Evolutionary conservation across 2,329 filamentous ascomycete genomes (phyloP), one percentile per base, ranked within the genome.

Genomic region (Dactylella cylindrospora): DNA sequence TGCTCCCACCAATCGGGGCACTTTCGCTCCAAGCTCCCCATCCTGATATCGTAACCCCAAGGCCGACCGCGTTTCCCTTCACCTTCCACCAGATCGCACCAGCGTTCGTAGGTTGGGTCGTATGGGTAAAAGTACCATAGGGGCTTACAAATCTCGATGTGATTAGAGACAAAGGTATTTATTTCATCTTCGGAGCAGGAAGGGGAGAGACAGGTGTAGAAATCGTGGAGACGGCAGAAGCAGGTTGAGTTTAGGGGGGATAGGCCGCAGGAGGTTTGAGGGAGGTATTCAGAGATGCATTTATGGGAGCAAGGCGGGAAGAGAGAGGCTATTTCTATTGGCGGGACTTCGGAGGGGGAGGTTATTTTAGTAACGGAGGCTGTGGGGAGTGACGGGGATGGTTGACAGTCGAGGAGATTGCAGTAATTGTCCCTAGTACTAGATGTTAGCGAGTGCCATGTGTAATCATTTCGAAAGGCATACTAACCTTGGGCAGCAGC

Each of bases 1-100:
- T 61, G 54, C 13, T 52, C 54, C 54, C 54, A 61, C 54, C 54
- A 61, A 12, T 61, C 10, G 22, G 54, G 54, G 22, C 54, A 61
- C 25, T 46, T 46, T 7, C 38, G n/a, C 45, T 61, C 46, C 17
- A 61, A 13, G 26, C 26, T 61, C 2, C 54, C 54, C 47, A 61
- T 52, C 32, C 54, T 52, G 1, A 23, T 41, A 33, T 61, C 54
- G n/a, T 61, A 61, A 10, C 47, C 54, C 15, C 31, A 36, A 5
- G 54, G 46, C 5, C 40, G 35, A 6, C 53, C 53, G 9, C 33
- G 45, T 19, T 52, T 52, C 26, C 45, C 53, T n/a, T 20, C 13
- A 10, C 53, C 53, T 23, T 61, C 54, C 3, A 33, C 33, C 9
- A 61, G 19, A 43, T 61, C 54, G 20, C 54, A 61, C 54, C 54